These are phyloP conservation scores for Theobroma grandiflorum DNA, from an alignment of 441 rosid genomes.

Conservation along the genomic window DNA sequence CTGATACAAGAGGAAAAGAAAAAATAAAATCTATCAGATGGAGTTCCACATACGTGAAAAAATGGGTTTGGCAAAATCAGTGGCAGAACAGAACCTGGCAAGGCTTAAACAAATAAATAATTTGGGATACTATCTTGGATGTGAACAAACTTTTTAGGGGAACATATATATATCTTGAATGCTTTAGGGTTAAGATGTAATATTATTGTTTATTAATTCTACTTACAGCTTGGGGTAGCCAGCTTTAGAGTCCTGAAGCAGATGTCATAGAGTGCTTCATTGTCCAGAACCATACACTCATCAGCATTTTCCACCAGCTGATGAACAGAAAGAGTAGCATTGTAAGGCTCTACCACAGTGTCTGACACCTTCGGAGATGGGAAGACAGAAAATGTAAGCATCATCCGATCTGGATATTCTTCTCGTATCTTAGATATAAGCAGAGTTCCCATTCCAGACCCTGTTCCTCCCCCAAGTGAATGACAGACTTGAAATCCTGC, in stretches of 20 bases:
- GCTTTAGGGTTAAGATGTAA: not conserved
- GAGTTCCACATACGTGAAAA: not conserved
- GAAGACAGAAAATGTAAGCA: slow-evolving; percentile 25
- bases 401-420: slow-evolving; percentile 27
- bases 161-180: not conserved
- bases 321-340: slow-evolving; percentile 29
- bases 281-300: slow-evolving; percentile 28
- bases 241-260: slow-evolving; percentile 24
- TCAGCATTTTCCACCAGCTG: slow-evolving; percentile 29
- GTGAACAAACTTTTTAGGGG: not conserved
- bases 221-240: slow-evolving; percentile 20
- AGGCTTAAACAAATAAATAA: not conserved
- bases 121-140: not conserved
- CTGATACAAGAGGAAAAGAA: not conserved
- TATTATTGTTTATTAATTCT: not conserved
- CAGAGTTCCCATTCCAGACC: slow-evolving; percentile 30
- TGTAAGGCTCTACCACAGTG: slow-evolving; percentile 28
- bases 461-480: slow-evolving; percentile 27
- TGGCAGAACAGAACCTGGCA: too few relatives aligned
- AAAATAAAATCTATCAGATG: not conserved
- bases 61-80: not conserved
- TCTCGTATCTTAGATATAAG: slow-evolving; percentile 25
- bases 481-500: slow-evolving; percentile 30
- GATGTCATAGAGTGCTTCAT: slow-evolving; percentile 29
- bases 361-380: slow-evolving; percentile 27